Base-by-base conservation (phyloP, 2,329 filamentous ascomycete genomes). In the Stemphylium beticola region DNA sequence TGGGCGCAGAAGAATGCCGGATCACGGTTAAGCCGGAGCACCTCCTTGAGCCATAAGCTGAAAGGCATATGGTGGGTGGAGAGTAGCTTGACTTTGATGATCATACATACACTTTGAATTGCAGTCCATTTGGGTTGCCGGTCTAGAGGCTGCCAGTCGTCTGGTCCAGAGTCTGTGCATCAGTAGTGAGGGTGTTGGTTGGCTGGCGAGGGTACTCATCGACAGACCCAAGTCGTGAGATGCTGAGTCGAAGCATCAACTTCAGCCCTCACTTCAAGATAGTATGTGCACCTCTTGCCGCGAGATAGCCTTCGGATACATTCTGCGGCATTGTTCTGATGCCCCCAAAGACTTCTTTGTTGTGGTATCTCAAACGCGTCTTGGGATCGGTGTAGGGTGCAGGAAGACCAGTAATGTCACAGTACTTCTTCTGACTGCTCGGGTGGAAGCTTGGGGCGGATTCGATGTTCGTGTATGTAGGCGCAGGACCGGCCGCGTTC, bases 21-120 rank as follows among this genome's bases (percentile, higher is more conserved):
- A 91, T 91, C 90, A 88, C 91, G 89, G 96, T 95, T 96, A 96
- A 97, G 93, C 93, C 92, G 93, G 93, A 96, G 92, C 91, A 86
- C 85, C 87, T 88, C 87, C 87, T 93, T 88, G 85, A 91, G 87
- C 86, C 84, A 86, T 83, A 82, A 81, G 79, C 85, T 81, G 90
- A 96, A 79, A 96, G 90, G 85, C 82, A 76, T 76, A 78, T 81
- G 87, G 86, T 89, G 91, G 88, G 87, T 96, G 90, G 91, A 88
- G 51, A 86, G 87, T 84, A 81, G 91, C 85, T 96, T 96, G 93
- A 96, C 91, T 96, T 91, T 90, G 90, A 86, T 87, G 90, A 85
- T 88, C 90, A 82, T 78, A 95, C 90, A 93, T 84, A 61, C 58
- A 55, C 33, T 24, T 22, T 42, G 22, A 14, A 17, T 14, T 37